Base-by-base conservation (phyloP, 225 moss, liverwort and hornwort genomes). In the Bryum argenteum region DNA sequence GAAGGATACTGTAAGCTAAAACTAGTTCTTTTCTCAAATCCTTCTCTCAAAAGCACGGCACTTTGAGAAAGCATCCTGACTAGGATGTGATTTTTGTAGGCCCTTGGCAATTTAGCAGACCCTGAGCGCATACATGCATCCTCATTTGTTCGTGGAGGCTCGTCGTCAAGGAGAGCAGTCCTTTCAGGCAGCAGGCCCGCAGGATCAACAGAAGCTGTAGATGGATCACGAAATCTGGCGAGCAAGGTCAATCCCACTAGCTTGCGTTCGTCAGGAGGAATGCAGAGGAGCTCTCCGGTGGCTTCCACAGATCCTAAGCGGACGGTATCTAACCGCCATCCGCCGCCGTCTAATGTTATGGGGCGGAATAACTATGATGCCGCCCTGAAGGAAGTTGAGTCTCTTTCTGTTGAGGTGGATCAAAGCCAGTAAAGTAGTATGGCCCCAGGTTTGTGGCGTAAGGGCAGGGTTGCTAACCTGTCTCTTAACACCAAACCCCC, bases 251-350 rank as follows among this genome's bases (percentile, higher is more conserved):
- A 81, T 63, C 90, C 91, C 23, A 89, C 88, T 79, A 97, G 93
- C 82, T 84, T 93, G 81, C 91, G 94, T 58, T 86, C 93, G 53
- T 85, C 96, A 82, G 93, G 89, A 77, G 91, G 89, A 74, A 86
- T 90, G 77, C 96, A 93, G 79, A 91, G 96, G 67, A 89, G 90
- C 80, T 97, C 96, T 63, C 96, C 93, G 28, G 83, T 93, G 54
- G 81, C 90, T 44, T 89, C 93, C 80, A 69, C 91, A 77, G 93
- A 97, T 77, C 96, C 93, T 76, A 97, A 97, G 87, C 91, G 89
- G 90, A 93, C 91, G 96, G 93, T 97, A 93, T 84, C 90, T 88
- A 88, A 88, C 75, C 80, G 78, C 85, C 87, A 89, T 88, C 80
- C 74, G 82, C 84, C 82, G 78, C 77, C n/a, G n/a, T n/a, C 82